Evolutionary conservation across 108 stramenopile genomes (phyloP).

Genomic region (Aureococcus anophagefferens): DNA sequence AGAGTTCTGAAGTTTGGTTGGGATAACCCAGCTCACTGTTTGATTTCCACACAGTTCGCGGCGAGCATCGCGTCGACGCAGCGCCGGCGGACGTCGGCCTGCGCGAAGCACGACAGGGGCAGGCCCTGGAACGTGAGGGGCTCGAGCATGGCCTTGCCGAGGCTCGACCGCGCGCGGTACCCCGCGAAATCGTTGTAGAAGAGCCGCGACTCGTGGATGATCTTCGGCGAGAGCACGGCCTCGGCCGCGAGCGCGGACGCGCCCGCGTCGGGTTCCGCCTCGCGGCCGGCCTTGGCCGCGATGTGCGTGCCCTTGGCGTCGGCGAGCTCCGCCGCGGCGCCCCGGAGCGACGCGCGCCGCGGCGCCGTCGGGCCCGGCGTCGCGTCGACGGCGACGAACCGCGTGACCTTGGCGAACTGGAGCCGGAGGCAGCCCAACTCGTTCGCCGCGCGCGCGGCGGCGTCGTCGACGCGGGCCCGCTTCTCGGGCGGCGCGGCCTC

Average conservation of each 20-base stretch:
- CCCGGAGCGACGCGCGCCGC: background rate
- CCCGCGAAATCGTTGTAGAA: background rate
- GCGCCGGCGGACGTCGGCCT: background rate
- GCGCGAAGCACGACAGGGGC: too few relatives aligned
- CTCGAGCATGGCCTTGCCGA: background rate
- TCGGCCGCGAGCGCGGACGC: background rate
- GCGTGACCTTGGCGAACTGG: background rate
- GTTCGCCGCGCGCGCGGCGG: background rate
- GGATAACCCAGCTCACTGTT: too few relatives aligned
- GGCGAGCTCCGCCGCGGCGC: background rate
- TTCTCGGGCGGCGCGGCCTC: too few relatives aligned
- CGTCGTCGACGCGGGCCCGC: too few relatives aligned
- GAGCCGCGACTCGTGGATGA: background rate
- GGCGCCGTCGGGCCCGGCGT: background rate
- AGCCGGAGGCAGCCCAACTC: background rate
- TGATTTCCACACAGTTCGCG: too few relatives aligned
- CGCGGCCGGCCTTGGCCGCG: background rate
- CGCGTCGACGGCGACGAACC: background rate
- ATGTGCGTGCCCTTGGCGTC: background rate
- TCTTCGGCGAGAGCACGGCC: background rate
- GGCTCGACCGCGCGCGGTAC: background rate
- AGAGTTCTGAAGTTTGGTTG: background rate
- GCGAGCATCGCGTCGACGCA: background rate
- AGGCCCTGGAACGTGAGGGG: background rate
- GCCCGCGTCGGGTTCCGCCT: background rate